Conservation (phyloP, 441 rosid species). For the Mallotus japonicus region DNA sequence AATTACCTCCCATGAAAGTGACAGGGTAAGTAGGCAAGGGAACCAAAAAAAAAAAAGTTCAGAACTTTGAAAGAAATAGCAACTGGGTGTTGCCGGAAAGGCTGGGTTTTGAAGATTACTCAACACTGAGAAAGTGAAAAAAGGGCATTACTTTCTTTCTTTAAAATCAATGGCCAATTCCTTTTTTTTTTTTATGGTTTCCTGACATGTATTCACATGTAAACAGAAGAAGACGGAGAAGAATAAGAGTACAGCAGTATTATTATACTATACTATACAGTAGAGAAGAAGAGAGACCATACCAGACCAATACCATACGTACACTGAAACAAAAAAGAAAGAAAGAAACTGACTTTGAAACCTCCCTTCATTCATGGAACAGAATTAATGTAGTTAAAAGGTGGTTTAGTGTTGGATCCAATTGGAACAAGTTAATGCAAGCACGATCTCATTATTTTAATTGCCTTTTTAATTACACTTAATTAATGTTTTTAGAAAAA, state of each 20-base stretch:
- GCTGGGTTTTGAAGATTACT: constrained; percentile 33
- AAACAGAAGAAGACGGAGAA: not conserved
- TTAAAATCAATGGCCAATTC: constrained; percentile 4
- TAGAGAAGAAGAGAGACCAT: not conserved
- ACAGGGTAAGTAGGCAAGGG: constrained; percentile 29
- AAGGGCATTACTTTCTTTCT: constrained; percentile 12
- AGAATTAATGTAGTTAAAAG: not conserved
- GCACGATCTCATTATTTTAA: constrained; percentile 12
- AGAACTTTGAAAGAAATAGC: constrained; percentile 23
- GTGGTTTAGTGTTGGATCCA: constrained; percentile 13
- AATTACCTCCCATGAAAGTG: constrained; percentile 27
- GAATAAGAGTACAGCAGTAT: not conserved
- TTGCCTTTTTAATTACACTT: not conserved
- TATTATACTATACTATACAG: too few relatives aligned
- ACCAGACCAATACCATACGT: not conserved
- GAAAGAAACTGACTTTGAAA: not conserved
- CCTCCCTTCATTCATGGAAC: constrained; percentile 13
- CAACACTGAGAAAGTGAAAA: constrained; percentile 22
- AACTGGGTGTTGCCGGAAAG: constrained; percentile 50
- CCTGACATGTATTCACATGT: constrained; percentile 38
- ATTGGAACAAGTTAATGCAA: constrained; percentile 10
- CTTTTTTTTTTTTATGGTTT: not conserved
- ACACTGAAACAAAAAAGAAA: not conserved
- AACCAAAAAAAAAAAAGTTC: constrained; percentile 15
- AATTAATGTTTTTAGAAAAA: not conserved